These are phyloP conservation scores for Acacia crassicarpa DNA, from an alignment of 306 rosid genomes.

Conservation along the genomic window DNA sequence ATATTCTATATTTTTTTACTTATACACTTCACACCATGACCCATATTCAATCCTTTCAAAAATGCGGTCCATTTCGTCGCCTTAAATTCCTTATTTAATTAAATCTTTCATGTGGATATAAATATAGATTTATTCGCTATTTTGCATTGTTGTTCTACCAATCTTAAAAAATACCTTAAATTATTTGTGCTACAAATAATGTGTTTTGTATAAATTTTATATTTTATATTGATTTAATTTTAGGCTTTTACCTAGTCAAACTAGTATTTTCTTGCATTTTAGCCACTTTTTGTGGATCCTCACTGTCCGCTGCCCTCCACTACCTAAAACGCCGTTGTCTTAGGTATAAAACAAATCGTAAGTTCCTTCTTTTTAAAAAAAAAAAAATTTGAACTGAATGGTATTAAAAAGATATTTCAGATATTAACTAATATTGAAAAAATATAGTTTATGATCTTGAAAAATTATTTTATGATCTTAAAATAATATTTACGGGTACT, in stretches of 20 bases:
- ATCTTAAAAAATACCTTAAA: background rate
- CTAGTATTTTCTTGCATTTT: background rate
- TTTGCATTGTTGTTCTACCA: too few relatives aligned
- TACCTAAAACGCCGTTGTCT: too few relatives aligned
- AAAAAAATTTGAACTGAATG: too few relatives aligned
- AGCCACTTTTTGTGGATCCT: background rate
- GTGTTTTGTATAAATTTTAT: background rate
- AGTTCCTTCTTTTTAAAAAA: too few relatives aligned
- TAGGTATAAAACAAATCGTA: too few relatives aligned
- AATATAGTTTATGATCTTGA: too few relatives aligned
- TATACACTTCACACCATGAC: background rate
- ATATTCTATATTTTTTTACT: background rate
- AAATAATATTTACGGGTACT: too few relatives aligned
- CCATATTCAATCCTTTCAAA: background rate
- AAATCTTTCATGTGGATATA: background rate
- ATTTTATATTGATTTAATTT: background rate
- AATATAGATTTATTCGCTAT: too few relatives aligned
- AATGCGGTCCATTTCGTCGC: background rate
- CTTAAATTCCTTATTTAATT: background rate
- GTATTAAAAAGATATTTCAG: too few relatives aligned
- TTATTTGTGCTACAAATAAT: background rate
- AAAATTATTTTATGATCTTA: too few relatives aligned
- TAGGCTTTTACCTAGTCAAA: background rate
- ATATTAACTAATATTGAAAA: too few relatives aligned
- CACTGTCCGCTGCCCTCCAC: too few relatives aligned